phyloP scores from a whole-genome alignment of 2,329 filamentous ascomycete species.

The Metarhizium guizhouense region DNA sequence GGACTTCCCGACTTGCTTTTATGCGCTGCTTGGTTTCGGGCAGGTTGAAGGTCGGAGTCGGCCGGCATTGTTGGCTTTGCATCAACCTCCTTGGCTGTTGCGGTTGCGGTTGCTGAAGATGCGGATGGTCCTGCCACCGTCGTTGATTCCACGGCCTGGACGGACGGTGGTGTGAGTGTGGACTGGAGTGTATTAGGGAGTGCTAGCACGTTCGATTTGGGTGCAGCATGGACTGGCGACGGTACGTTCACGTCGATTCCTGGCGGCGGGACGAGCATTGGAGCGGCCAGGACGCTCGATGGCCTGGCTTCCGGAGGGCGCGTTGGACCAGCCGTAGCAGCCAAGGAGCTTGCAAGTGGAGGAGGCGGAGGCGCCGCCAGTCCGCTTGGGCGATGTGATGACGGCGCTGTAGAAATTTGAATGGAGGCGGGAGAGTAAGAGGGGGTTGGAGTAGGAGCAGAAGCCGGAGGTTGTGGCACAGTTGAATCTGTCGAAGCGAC shows the following conservation, averaged over 20 bases:
- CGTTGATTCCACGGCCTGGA: background rate
- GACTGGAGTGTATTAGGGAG: constrained; percentile 31
- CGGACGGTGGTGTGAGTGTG: constrained; percentile 10
- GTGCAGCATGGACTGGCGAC: constrained; percentile 20
- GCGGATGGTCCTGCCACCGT: background rate
- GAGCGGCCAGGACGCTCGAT: constrained; percentile 27
- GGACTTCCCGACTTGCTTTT: constrained; percentile 8
- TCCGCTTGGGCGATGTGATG: constrained; percentile 9
- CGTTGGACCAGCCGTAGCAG: constrained; percentile 14
- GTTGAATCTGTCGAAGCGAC: background rate
- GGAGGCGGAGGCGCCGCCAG: constrained; percentile 12
- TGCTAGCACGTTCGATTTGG: constrained; percentile 36
- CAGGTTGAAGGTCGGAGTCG: constrained; percentile 7
- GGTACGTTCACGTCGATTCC: constrained; percentile 17
- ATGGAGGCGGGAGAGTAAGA: constrained; percentile 8
- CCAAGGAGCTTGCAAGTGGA: constrained; percentile 7
- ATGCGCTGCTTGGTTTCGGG: constrained; percentile 6
- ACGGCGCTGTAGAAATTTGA: constrained; percentile 10
- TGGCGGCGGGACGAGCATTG: constrained; percentile 27
- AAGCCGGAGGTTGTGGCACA: constrained; percentile 6
- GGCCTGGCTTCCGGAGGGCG: constrained; percentile 18
- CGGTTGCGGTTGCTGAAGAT: background rate
- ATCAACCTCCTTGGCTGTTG: background rate
- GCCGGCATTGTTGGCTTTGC: background rate
- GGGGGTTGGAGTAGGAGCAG: constrained; percentile 11